Evolutionary conservation across 371 early-diverging fungal genomes (phyloP).

Genomic region (Funneliformis caledonium): DNA sequence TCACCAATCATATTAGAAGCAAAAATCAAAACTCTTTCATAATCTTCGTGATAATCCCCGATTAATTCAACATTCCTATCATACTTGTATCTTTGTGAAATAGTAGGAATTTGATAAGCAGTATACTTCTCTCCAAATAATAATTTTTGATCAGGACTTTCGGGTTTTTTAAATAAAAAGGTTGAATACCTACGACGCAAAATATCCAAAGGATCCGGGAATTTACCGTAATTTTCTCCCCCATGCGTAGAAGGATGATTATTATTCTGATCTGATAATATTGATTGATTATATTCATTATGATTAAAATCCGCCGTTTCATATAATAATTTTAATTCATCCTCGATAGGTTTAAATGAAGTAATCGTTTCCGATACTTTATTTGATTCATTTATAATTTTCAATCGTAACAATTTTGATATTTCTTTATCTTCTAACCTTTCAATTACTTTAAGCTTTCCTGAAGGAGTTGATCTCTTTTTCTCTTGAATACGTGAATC

Average conservation of each 20-base stretch:
- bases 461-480: background rate
- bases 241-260: background rate
- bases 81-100: background rate
- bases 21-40: constrained; percentile 18
- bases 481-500: background rate
- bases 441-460: background rate
- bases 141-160: background rate
- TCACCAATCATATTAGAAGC: background rate
- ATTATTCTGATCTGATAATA: background rate
- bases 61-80: constrained; percentile 7
- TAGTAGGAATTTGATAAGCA: constrained; percentile 4
- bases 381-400: background rate
- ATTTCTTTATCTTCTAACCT: background rate
- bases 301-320: background rate
- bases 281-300: background rate
- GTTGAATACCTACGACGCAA: constrained; percentile 14
- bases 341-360: background rate
- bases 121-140: constrained; percentile 23
- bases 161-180: constrained; percentile 11
- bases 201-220: background rate
- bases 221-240: background rate
- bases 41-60: constrained; percentile 28
- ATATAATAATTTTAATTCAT: background rate
- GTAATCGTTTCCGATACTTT: background rate
- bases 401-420: background rate